Conservation (phyloP, 2,329 filamentous ascomycete genomes). For the Pleomassaria siparia region DNA sequence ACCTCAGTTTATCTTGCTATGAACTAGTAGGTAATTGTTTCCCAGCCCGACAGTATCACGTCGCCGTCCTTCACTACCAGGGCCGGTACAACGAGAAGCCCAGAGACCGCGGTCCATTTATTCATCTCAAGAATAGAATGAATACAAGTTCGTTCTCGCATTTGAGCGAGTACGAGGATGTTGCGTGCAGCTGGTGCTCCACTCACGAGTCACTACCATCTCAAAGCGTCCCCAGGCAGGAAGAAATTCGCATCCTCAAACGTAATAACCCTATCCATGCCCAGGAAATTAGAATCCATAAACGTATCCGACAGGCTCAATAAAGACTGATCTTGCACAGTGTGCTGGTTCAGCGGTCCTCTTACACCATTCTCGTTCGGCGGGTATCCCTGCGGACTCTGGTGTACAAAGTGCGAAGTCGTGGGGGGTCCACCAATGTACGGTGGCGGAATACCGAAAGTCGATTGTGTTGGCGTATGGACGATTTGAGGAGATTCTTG, state of each 20-base stretch:
- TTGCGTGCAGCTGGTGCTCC: too few relatives aligned
- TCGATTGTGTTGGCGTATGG: background rate
- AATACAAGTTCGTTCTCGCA: too few relatives aligned
- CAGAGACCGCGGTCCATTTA: too few relatives aligned
- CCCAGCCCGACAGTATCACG: too few relatives aligned
- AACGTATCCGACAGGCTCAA: conserved; percentile 34
- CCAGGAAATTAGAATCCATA: conserved; percentile 36
- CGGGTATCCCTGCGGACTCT: background rate
- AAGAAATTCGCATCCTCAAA: conserved; percentile 40
- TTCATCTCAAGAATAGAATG: too few relatives aligned
- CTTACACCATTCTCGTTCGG: background rate
- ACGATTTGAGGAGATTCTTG: background rate
- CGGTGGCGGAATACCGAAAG: background rate
- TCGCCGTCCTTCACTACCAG: too few relatives aligned
- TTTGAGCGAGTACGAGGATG: too few relatives aligned
- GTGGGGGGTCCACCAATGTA: background rate
- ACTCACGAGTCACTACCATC: conserved; percentile 20
- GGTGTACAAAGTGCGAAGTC: background rate
- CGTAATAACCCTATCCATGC: conserved; percentile 39
- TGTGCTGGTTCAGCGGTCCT: conserved; percentile 7
- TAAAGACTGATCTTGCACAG: conserved; percentile 32
- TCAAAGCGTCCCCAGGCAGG: conserved; percentile 30
- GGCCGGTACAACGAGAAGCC: too few relatives aligned
- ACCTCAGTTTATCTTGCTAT: too few relatives aligned
- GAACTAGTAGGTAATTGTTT: too few relatives aligned